Evolutionary conservation across 208 protist genomes (phyloP).

Genomic region (Trypanosoma theileri): DNA sequence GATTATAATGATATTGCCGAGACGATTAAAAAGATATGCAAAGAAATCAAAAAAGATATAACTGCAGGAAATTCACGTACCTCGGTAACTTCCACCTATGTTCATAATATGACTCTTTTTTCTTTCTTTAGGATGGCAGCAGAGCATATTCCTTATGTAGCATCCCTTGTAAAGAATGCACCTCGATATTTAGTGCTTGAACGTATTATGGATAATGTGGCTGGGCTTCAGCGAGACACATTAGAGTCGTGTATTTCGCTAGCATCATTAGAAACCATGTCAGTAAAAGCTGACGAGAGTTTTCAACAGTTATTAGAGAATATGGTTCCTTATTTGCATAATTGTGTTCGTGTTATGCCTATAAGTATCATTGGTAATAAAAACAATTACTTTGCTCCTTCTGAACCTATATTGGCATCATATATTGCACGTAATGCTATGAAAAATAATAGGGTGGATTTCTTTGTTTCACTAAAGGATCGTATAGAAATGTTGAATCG

Average conservation of each 20-base stretch:
- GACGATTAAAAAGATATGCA: constrained; percentile 17
- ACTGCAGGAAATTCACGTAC: too few species aligned
- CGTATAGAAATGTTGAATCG: constrained; percentile 32
- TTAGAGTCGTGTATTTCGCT: neutral
- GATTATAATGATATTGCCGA: constrained; percentile 31
- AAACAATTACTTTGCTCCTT: constrained; percentile 41
- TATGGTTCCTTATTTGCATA: neutral
- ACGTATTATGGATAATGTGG: neutral
- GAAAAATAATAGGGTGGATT: constrained; percentile 36
- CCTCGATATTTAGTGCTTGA: neutral
- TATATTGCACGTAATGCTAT: constrained; percentile 35
- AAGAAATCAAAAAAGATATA: too few species aligned
- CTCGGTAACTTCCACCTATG: too few species aligned
- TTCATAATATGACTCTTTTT: too few species aligned
- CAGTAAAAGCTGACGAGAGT: neutral
- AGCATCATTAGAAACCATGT: neutral
- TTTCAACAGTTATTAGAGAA: neutral
- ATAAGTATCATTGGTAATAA: constrained; percentile 19
- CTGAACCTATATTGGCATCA: constrained; percentile 30
- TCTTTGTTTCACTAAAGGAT: constrained; percentile 58
- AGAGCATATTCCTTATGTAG: neutral
- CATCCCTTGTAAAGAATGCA: neutral
- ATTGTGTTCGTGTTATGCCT: neutral
- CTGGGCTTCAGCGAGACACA: neutral
- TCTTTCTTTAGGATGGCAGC: neutral